Base-by-base conservation (phyloP, 371 early-diverging fungal species). In the Circinella umbellata region DNA sequence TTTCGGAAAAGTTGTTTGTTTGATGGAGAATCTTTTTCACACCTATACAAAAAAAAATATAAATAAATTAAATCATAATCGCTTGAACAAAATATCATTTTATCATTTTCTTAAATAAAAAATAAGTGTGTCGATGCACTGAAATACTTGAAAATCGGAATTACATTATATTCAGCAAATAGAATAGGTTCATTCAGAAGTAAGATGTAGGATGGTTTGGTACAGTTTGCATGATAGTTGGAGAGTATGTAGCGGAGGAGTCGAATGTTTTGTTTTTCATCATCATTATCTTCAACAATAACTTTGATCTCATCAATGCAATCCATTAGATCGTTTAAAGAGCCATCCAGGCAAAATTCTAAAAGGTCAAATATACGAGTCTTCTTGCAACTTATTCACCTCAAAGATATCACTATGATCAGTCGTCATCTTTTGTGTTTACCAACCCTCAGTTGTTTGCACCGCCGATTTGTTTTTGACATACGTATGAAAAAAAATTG, bases 71-170 rank as follows among this genome's bases (percentile, higher is more conserved):
- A 51, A 51, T 51, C n/a, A n/a, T 51, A 17, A 51, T 4, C n/a
- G 51, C 14, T 51, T 51, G 51, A 51, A 51, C 42, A 42, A 42
- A 42, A 42, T 42, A 42, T 11, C 42, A 42, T 42, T 11, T 11
- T 42, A 42, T 42, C 42, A 34, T 61, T 47, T 61, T 18, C 20
- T 34, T 61, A 70, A 39, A 64, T 35, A 53, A 59, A 61, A 42
- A 70, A n/a, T 15, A 35, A 10, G 3, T 60, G 13, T 46, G 47
- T 38, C 42, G 42, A 39, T 5, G 66, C 35, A 20, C 65, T 65
- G 14, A 65, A 18, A 38, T 70, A 70, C 66, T 70, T 70, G 66
- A 70, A 70, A 13, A 70, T 47, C 3, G 66, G 70, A 20, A 70
- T 46, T 38, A 70, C 37, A 14, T n/a, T n/a, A n/a, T 36, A 65